Percentiles rank a stretch among this genome's conserved stretches.
Conservation (phyloP, 345 rosid genomes). For the Eucalyptus erythrocorys region DNA sequence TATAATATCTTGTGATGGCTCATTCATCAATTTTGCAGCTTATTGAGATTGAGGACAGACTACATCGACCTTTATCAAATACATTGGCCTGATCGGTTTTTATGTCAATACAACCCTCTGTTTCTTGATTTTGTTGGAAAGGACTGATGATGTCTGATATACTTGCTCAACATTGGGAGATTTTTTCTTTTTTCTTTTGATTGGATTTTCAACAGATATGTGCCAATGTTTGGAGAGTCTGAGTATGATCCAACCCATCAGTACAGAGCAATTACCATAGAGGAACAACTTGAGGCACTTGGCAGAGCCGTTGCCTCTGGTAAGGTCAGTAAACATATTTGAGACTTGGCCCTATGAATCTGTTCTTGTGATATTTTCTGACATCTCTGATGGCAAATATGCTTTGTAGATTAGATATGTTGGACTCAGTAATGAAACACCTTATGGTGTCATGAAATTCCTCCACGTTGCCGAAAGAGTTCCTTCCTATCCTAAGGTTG, state of each 20-base stretch:
- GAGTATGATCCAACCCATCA: conserved; percentile 36
- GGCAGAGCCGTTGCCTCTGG: conserved; percentile 37
- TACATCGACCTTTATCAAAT: conserved; percentile 57
- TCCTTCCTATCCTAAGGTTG: conserved; percentile 20
- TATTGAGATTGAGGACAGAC: conserved; percentile 28
- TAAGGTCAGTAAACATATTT: conserved; percentile 18
- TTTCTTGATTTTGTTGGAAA: background rate
- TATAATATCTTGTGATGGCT: background rate
- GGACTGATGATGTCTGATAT: background rate
- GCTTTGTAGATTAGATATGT: conserved; percentile 36
- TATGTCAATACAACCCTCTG: conserved; percentile 15
- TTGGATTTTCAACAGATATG: conserved; percentile 17
- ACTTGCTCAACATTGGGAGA: background rate
- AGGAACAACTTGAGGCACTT: conserved; percentile 54
- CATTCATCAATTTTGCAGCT: conserved; percentile 17
- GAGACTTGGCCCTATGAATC: background rate
- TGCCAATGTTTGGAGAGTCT: conserved; percentile 55
- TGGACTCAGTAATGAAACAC: conserved; percentile 58
- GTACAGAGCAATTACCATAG: conserved; percentile 23
- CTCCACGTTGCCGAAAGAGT: conserved; percentile 29
- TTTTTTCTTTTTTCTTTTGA: background rate
- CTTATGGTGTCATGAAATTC: conserved; percentile 53
- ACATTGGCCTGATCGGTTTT: conserved; percentile 76
- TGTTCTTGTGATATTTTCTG: background rate
- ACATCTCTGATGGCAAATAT: background rate